phyloP scores from a whole-genome alignment of 257 asterid genomes.

The Leptodermis oblonga region DNA sequence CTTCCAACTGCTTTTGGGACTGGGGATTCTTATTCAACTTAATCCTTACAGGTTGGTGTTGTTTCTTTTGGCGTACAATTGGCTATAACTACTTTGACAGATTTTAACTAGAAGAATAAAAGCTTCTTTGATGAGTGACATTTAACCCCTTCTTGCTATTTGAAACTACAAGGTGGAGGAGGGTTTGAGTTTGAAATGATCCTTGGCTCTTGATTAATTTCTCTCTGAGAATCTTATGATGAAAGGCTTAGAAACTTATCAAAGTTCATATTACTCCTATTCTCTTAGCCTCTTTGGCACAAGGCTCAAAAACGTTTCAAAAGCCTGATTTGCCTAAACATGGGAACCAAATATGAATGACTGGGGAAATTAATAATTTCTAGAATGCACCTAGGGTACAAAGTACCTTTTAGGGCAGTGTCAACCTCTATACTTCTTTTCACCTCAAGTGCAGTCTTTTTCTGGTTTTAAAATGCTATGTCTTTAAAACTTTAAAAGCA shows the following conservation, averaged over 20 bases:
- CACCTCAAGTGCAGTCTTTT: no score
- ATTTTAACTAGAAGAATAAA: background rate
- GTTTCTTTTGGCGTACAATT: background rate
- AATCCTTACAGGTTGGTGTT: constrained; percentile 71
- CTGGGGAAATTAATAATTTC: background rate
- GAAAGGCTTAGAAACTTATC: no score
- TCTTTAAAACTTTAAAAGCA: no score
- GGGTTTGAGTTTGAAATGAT: background rate
- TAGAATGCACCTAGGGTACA: background rate
- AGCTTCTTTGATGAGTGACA: background rate
- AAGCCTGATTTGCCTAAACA: background rate
- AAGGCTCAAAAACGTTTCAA: background rate
- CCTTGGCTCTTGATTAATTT: background rate
- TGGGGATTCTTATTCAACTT: constrained; percentile 82
- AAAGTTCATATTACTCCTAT: background rate
- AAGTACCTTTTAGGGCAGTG: background rate
- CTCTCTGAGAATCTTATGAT: no score
- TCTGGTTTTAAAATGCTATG: no score
- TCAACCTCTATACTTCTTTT: no score
- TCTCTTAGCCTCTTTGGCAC: background rate
- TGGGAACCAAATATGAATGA: background rate
- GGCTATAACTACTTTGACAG: background rate
- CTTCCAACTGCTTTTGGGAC: constrained; percentile 77
- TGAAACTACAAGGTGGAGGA: background rate
- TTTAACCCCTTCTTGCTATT: background rate